These are phyloP conservation scores for Paradendryphiella salina DNA, from an alignment of 2,329 filamentous ascomycete species.

Conservation along the genomic window DNA sequence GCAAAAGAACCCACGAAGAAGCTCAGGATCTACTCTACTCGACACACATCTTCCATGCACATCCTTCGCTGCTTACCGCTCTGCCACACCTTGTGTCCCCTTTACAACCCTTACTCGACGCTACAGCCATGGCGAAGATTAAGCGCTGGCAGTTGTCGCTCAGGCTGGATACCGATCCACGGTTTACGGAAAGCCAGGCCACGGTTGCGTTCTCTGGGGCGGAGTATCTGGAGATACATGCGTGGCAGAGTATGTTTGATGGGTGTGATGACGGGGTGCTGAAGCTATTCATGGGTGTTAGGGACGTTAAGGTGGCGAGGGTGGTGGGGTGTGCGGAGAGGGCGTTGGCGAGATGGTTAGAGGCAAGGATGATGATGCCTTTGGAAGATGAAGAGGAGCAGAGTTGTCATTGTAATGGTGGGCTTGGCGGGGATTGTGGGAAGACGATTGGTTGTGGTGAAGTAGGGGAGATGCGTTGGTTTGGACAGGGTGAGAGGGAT, in stretches of 20 bases:
- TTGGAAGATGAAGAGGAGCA: slow-evolving; percentile 23
- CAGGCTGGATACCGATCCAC: slow-evolving; percentile 55
- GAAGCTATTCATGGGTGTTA: slow-evolving; percentile 51
- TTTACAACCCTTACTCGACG: slow-evolving; percentile 44
- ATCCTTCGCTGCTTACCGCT: slow-evolving; percentile 51
- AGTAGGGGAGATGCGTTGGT: slow-evolving; percentile 18
- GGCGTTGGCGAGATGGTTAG: slow-evolving; percentile 52
- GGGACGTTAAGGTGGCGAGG: slow-evolving; percentile 51
- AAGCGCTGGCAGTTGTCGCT: slow-evolving; percentile 52
- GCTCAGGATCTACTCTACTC: slow-evolving; percentile 53
- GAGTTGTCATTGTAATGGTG: slow-evolving; percentile 30
- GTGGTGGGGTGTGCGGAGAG: slow-evolving; percentile 51
- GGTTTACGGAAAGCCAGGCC: slow-evolving; percentile 49
- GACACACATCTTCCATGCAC: slow-evolving; percentile 56
- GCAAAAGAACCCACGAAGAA: slow-evolving; percentile 49
- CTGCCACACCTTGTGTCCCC: slow-evolving; percentile 50
- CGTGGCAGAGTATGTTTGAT: slow-evolving; percentile 50
- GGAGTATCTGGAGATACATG: slow-evolving; percentile 55
- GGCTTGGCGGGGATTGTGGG: slow-evolving; percentile 28
- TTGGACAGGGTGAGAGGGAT: slow-evolving; percentile 17
- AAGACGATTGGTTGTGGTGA: slow-evolving; percentile 9
- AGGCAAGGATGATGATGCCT: slow-evolving; percentile 50
- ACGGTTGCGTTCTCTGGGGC: slow-evolving; percentile 51
- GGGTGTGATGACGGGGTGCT: slow-evolving; percentile 50
- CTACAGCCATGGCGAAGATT: slow-evolving; percentile 44